Conservation (phyloP, 2,329 filamentous ascomycete genomes). For the Rhynchosporium secalis region DNA sequence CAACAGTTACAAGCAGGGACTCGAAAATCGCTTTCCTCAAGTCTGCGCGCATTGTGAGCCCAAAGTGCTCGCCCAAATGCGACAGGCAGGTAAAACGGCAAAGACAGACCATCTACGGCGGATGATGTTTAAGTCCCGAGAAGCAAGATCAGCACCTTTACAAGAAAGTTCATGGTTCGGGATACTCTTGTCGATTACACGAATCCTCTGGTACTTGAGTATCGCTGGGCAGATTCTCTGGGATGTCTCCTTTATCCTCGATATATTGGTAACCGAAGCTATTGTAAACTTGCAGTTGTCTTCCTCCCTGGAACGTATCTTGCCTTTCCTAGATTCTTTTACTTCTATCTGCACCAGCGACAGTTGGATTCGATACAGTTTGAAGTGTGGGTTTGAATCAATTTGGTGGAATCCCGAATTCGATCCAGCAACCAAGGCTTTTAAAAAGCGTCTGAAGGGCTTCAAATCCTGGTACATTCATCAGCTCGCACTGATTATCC, state of each 20-base stretch:
- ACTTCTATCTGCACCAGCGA: slow-evolving; percentile 41
- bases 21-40: slow-evolving; percentile 85
- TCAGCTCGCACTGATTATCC: slow-evolving; percentile 58
- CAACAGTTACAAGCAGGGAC: slow-evolving; percentile 66
- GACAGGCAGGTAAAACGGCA: slow-evolving; percentile 73
- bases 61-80: slow-evolving; percentile 68
- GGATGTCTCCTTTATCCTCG: slow-evolving; percentile 27
- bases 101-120: slow-evolving; percentile 37
- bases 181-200: slow-evolving; percentile 24
- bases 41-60: slow-evolving; percentile 81
- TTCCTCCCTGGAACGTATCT: neutral
- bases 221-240: slow-evolving; percentile 35
- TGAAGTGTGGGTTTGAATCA: slow-evolving; percentile 52
- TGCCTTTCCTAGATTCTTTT: slow-evolving; percentile 10
- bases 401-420: slow-evolving; percentile 71
- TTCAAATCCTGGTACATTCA: slow-evolving; percentile 66
- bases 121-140: slow-evolving; percentile 65
- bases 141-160: slow-evolving; percentile 40
- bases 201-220: slow-evolving; percentile 33
- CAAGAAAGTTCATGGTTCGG: slow-evolving; percentile 15
- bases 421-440: slow-evolving; percentile 59
- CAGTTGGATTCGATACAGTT: slow-evolving; percentile 44
- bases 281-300: neutral
- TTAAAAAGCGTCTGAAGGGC: slow-evolving; percentile 58
- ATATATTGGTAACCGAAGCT: neutral